Conservation (phyloP, 2,329 filamentous ascomycete genomes). For the Akanthomyces uredinophilus region DNA sequence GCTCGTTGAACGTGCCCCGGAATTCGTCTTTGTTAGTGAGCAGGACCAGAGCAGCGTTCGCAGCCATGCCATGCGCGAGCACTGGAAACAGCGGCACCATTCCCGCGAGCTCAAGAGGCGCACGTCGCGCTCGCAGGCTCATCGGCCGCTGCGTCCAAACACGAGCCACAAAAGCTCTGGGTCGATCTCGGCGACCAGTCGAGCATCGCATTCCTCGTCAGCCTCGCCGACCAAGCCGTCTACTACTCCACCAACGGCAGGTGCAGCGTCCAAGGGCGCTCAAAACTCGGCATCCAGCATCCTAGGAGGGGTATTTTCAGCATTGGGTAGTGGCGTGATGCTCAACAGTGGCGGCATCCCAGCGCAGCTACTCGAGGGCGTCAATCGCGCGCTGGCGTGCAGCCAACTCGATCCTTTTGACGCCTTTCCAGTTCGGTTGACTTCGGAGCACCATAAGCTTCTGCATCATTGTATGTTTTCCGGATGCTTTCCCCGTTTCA, state of each 20-base stretch:
- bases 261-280: neutral
- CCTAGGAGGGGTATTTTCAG: neutral
- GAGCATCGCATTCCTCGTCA: neutral
- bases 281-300: neutral
- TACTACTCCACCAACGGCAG: neutral
- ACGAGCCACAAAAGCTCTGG: neutral
- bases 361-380: neutral
- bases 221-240: neutral
- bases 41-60: neutral
- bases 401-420: neutral
- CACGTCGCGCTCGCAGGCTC: neutral
- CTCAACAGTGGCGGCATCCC: neutral
- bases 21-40: neutral
- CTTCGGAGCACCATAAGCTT: neutral
- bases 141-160: neutral
- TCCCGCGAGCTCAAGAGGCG: neutral
- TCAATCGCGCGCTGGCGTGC: neutral
- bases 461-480: neutral
- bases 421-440: neutral
- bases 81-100: neutral
- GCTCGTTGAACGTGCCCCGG: neutral
- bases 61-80: conserved; percentile 2
- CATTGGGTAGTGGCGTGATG: neutral
- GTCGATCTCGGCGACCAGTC: neutral
- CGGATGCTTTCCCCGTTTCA: too few relatives aligned